Conservation (phyloP, 352 stramenopile species). For the Globisporangium spinosum region DNA sequence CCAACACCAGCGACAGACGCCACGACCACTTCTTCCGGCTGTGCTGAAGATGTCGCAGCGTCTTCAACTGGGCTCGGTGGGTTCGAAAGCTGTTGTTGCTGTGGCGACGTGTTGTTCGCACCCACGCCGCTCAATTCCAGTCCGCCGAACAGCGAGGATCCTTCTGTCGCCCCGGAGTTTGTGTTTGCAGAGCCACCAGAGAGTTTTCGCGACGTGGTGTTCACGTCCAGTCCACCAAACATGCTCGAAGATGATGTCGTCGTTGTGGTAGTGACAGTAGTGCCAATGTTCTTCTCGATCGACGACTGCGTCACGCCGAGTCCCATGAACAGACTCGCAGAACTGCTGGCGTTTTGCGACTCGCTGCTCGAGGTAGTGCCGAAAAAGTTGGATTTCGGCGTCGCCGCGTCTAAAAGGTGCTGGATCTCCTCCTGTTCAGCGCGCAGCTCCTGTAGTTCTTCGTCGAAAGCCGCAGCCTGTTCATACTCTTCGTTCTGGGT, state of each 20-base stretch:
- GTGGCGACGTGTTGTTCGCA: not conserved
- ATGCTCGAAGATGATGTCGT: constrained; percentile 5
- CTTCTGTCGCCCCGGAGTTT: constrained; percentile 8
- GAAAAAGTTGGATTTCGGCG: not conserved
- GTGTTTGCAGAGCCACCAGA: constrained; percentile 13
- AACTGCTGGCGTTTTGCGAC: constrained; percentile 7
- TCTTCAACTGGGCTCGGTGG: constrained; percentile 6
- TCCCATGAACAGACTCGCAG: constrained; percentile 29
- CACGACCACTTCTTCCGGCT: not conserved
- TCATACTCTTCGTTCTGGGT: constrained; percentile 75
- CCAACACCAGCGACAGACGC: not conserved
- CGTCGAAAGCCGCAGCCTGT: constrained; percentile 48
- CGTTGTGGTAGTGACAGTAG: not conserved
- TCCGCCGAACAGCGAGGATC: constrained; percentile 34
- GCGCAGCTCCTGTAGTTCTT: constrained; percentile 55
- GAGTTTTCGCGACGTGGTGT: constrained; percentile 17
- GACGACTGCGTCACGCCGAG: constrained; percentile 23
- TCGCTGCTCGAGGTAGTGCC: not conserved
- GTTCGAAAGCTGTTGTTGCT: constrained; percentile 9
- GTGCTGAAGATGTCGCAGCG: not conserved
- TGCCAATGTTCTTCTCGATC: constrained; percentile 6
- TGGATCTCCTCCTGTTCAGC: constrained; percentile 47
- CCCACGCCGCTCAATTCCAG: constrained; percentile 29
- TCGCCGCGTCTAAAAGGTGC: constrained; percentile 23
- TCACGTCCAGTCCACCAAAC: constrained; percentile 25